phyloP scores from a whole-genome alignment of 257 asterid genomes.

The Solanum virginianum region DNA sequence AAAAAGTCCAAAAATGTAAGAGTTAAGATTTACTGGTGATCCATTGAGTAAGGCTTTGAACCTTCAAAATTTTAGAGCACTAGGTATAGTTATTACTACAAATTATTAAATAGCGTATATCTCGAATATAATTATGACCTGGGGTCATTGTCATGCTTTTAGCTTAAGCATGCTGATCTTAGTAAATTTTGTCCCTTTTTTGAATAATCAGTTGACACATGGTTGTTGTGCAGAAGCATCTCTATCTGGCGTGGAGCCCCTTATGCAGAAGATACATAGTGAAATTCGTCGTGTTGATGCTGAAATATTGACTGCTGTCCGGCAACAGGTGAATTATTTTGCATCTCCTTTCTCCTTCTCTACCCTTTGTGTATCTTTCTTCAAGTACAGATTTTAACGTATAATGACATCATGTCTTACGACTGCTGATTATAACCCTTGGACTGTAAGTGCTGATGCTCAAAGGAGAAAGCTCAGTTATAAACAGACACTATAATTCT shows the following conservation, averaged over 20 bases:
- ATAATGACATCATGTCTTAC: background rate
- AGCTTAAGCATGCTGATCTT: background rate
- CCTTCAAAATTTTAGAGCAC: background rate
- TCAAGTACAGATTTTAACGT: background rate
- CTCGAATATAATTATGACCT: background rate
- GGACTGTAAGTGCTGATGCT: background rate
- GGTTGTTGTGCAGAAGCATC: constrained; percentile 69
- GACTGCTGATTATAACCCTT: background rate
- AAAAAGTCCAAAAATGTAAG: background rate
- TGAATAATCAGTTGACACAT: constrained; percentile 6
- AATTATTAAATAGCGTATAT: background rate
- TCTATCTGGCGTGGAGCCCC: constrained; percentile 91
- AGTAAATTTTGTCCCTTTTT: background rate
- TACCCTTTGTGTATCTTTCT: background rate
- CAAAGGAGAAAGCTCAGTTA: background rate
- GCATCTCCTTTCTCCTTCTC: background rate
- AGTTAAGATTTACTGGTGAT: background rate
- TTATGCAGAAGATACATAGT: constrained; percentile 82
- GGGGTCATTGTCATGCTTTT: background rate
- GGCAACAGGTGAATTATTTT: constrained; percentile 70
- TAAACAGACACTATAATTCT: background rate
- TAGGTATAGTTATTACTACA: background rate
- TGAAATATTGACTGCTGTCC: constrained; percentile 75
- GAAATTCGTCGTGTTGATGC: constrained; percentile 87
- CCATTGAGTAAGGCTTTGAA: background rate